Evolutionary conservation across 164 flowering plant genomes (phyloP).

Genomic region (Umbilicus rupestris): DNA sequence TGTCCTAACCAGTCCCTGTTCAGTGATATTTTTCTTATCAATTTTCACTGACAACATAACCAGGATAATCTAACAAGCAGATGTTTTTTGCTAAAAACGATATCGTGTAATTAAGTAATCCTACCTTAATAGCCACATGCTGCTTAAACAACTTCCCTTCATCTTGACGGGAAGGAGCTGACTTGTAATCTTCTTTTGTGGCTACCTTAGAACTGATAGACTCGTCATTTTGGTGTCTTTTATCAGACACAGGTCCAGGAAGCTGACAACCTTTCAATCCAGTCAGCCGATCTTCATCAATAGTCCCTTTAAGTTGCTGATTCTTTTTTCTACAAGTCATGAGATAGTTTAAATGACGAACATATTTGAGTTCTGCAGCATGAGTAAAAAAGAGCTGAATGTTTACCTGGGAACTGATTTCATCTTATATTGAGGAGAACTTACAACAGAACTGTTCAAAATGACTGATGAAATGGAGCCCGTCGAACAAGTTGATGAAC

Average conservation of each 20-base stretch:
- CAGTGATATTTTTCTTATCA: too few relatives aligned
- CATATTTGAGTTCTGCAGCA: neutral
- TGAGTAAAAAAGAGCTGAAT: neutral
- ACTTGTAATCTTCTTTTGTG: constrained; percentile 38
- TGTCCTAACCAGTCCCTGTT: too few relatives aligned
- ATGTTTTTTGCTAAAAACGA: neutral
- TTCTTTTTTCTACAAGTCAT: constrained; percentile 43
- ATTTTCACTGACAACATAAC: too few relatives aligned
- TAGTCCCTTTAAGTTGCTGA: constrained; percentile 8
- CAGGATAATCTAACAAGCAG: neutral
- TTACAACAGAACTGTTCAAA: constrained; percentile 48
- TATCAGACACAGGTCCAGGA: constrained; percentile 32
- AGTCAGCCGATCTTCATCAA: neutral
- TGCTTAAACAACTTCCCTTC: constrained; percentile 33
- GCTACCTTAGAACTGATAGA: constrained; percentile 28
- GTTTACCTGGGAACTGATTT: constrained; percentile 60
- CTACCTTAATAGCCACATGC: constrained; percentile 42
- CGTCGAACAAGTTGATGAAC: constrained; percentile 94
- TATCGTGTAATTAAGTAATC: neutral
- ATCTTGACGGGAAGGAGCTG: constrained; percentile 31
- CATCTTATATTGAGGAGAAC: constrained; percentile 26
- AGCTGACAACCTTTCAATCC: neutral
- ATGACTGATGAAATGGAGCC: constrained; percentile 79
- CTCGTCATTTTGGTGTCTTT: constrained; percentile 26
- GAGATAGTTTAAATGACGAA: constrained; percentile 1